These are phyloP conservation scores for Fraxinus excelsior DNA, from an alignment of 257 asterid genomes.

Conservation along the genomic window DNA sequence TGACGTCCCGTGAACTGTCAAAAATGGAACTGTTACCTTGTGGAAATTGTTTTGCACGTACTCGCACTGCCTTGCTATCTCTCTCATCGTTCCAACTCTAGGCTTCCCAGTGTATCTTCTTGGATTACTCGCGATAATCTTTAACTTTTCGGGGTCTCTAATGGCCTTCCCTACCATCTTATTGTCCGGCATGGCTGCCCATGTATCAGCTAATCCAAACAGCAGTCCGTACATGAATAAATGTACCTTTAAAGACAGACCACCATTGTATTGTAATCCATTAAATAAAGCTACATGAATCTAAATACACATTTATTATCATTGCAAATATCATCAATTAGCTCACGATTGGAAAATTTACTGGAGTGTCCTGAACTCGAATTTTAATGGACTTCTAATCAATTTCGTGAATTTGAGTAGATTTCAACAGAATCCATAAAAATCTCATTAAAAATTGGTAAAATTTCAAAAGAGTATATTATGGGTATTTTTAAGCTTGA, in stretches of 20 bases:
- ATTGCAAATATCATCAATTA: too few relatives aligned
- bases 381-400: too few relatives aligned
- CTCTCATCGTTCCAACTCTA: constrained; percentile 97
- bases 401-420: too few relatives aligned
- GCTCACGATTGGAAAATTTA: too few relatives aligned
- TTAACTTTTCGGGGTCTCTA: constrained; percentile 73
- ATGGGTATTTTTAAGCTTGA: too few relatives aligned
- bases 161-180: constrained; percentile 89
- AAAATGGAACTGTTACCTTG: constrained; percentile 66
- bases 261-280: neutral
- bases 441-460: too few relatives aligned
- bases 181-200: constrained; percentile 98
- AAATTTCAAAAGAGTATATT: too few relatives aligned
- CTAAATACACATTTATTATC: too few relatives aligned
- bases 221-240: constrained; percentile 75
- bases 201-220: constrained; percentile 90
- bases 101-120: constrained; percentile 86
- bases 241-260: constrained; percentile 50
- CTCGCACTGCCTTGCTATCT: constrained; percentile 62
- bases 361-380: too few relatives aligned
- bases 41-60: constrained; percentile 76
- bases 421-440: too few relatives aligned
- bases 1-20: constrained; percentile 70
- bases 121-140: constrained; percentile 85
- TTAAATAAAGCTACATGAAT: neutral